Evolutionary conservation across 139 green algal species (phyloP), one percentile per base, ranked within the genome.

Genomic region (Picochlorum costavermella): DNA sequence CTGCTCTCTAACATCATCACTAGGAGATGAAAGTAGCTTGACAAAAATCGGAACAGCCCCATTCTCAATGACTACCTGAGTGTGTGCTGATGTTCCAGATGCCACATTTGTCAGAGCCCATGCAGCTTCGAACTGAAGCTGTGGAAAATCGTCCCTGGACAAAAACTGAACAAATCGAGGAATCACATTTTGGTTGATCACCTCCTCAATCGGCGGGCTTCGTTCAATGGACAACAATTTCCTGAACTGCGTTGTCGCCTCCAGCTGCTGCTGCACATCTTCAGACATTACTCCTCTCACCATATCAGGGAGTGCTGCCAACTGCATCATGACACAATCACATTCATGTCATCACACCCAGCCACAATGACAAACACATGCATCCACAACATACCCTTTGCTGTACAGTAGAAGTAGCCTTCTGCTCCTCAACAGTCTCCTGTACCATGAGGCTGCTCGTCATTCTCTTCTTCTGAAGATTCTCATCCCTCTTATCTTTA

Each of bases 21-120:
- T 92, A 29, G 86, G 82, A 0, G 91, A 97, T 16, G 43, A 56
- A 28, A 98, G 81, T 56, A 98, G 84, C 75, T 90, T 79, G 36
- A 99, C 94, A 63, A 99, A 99, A 49, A 98, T 96, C 49, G 94
- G 92, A 25, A 99, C 92, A 2, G 94, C 91, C 26, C 86, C 84
- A 31, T 87, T 80, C 29, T 98, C 90, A 43, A 99, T 98, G 9
- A 99, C 94, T 48, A 97, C 91, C 44, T 85, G 83, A 10, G 94
- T 99, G 76, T 99, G 90, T 11, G 96, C 92, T 16, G 81, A 91
- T 6, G 94, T 99, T 45, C 94, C 94, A 0, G 86, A 96, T 3
- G 94, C 94, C 23, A 99, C 94, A 73, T 99, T 99, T 30, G 94
- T 99, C 2, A 99, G 78, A 4, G 94, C 94, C 94, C 93, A 99